Conservation (phyloP, 768 basidiomycete genomes). For the Rhodotorula kratochvilovae region DNA sequence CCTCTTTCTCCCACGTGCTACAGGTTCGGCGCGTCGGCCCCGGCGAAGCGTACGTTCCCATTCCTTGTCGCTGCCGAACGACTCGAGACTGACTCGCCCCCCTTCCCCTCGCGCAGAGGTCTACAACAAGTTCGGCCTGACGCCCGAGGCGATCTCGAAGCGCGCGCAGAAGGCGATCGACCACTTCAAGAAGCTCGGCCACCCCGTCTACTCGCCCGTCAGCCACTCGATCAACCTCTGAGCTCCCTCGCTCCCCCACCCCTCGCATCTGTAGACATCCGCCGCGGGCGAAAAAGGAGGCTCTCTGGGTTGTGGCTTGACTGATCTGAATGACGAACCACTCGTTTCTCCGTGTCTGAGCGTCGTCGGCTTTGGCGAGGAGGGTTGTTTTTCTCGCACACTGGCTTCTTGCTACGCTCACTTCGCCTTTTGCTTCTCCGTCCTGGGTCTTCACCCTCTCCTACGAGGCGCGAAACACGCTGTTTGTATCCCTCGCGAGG, state of each 20-base stretch:
- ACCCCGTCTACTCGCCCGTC: constrained; percentile 33
- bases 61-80: constrained; percentile 59
- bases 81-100: too few relatives aligned
- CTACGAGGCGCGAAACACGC: too few relatives aligned
- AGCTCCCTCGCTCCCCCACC: not conserved
- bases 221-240: constrained; percentile 17
- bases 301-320: too few relatives aligned
- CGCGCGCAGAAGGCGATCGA: constrained; percentile 79
- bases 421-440: too few relatives aligned
- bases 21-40: constrained; percentile 54
- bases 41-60: not conserved
- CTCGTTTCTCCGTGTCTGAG: too few relatives aligned
- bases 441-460: too few relatives aligned
- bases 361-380: too few relatives aligned
- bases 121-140: constrained; percentile 64
- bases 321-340: too few relatives aligned
- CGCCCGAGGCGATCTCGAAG: constrained; percentile 69
- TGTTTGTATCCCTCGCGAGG: too few relatives aligned
- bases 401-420: too few relatives aligned
- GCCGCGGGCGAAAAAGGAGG: too few relatives aligned
- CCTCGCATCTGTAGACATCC: not conserved
- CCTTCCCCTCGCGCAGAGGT: constrained; percentile 1
- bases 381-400: too few relatives aligned
- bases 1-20: constrained; percentile 40
- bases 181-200: constrained; percentile 75